Conservation (phyloP, 2,329 filamentous ascomycete genomes). For the Trichoderma endophyticum region DNA sequence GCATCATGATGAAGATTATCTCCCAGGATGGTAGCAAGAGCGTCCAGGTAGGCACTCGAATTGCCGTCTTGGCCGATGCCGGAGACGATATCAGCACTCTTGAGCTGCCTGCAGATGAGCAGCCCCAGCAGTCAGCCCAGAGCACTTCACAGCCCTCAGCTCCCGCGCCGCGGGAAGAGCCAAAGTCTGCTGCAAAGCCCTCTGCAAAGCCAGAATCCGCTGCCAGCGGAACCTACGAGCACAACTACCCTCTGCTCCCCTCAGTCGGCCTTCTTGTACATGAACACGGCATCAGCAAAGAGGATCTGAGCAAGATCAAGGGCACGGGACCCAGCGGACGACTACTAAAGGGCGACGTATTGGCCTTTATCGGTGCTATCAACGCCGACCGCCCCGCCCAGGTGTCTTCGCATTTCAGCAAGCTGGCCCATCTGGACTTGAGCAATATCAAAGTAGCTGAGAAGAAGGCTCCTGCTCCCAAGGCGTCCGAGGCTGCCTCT, state of each 20-base stretch:
- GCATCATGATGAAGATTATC: slow-evolving; percentile 79
- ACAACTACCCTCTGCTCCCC: slow-evolving; percentile 72
- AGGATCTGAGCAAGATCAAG: slow-evolving; percentile 75
- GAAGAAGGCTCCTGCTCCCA: slow-evolving; percentile 43
- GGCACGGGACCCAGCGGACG: slow-evolving; percentile 85
- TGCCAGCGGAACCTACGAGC: slow-evolving; percentile 54
- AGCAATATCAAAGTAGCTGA: slow-evolving; percentile 86
- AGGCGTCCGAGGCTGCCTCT: slow-evolving; percentile 38
- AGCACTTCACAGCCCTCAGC: slow-evolving; percentile 20
- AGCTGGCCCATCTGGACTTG: slow-evolving; percentile 81
- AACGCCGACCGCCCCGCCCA: slow-evolving; percentile 66
- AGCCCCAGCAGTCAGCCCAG: slow-evolving; percentile 37
- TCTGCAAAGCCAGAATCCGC: slow-evolving; percentile 25
- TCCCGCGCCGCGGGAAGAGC: slow-evolving; percentile 25
- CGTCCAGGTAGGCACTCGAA: slow-evolving; percentile 74
- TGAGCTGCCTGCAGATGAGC: slow-evolving; percentile 70
- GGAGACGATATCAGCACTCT: slow-evolving; percentile 75
- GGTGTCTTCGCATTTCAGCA: slow-evolving; percentile 67
- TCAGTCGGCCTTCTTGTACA: slow-evolving; percentile 81
- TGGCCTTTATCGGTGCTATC: slow-evolving; percentile 83
- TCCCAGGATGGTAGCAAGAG: slow-evolving; percentile 69
- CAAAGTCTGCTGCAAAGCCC: slow-evolving; percentile 29
- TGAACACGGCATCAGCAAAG: slow-evolving; percentile 70
- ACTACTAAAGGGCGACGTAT: slow-evolving; percentile 90
- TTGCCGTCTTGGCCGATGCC: slow-evolving; percentile 77